Evolutionary conservation across 108 stramenopile species (phyloP), one percentile per base, ranked within the genome.

Genomic region (Schizochytrium sp.): DNA sequence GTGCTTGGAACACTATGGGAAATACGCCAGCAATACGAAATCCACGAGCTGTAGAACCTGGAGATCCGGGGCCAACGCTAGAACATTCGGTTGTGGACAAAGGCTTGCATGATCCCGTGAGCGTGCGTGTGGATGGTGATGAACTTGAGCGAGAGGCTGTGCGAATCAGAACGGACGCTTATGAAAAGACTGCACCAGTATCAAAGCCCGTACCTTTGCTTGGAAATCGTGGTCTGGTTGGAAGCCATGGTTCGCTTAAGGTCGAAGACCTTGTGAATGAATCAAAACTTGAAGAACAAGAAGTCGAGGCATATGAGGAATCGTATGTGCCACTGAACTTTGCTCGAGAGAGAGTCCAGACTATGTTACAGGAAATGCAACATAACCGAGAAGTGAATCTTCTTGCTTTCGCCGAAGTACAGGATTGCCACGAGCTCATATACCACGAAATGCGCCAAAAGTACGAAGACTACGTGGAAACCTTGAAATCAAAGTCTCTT

Each of bases 261-360:
- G 53, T 83, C 76, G 76, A 83, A 55, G 76, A 83, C 2, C 76
- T 83, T n/a, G 55, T 55, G 28, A 53, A 83, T 3, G 76, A 83
- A 53, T 55, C 12, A 8, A 38, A 38, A 7, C 10, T 69, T 44
- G 64, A 69, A 15, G 55, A 42, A 2, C 8, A 83, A 5, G 50
- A 55, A 53, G 28, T 55, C 1, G 50, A 55, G 17, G 76, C 50
- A 13, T n/a, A 83, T 2, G 53, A 83, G 3, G 76, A 83, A 28
- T 38, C 76, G 17, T 83, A 83, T 50, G 3, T 83, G 19, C 76
- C 76, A 8, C 53, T 55, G 1, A 28, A 47, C 0, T 49, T 83
- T 10, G 76, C 76, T 47, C 50, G 53, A 13, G 76, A 83, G 47
- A 17, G 53, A 49, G 28, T 83, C 15, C 38, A 83, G 53, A n/a